Conservation (phyloP, 208 protist species). For the Balamuthia mandrillaris region DNA sequence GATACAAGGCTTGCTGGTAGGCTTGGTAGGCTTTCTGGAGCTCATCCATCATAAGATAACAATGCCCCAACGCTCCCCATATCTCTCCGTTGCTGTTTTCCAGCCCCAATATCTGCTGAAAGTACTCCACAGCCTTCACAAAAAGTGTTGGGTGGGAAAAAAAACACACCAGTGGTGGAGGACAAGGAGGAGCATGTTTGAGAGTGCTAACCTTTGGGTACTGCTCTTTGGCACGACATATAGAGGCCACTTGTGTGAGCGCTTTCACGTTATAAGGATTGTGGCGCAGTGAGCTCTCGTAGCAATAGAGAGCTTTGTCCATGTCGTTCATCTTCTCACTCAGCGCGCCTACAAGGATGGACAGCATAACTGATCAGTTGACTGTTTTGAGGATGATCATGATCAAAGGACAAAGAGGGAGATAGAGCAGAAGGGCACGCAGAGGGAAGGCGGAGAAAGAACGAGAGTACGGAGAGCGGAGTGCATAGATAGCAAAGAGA, state of each 20-base stretch:
- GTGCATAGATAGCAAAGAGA: neutral
- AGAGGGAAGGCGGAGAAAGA: no score
- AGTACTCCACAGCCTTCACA: conserved; percentile 57
- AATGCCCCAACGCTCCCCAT: conserved; percentile 66
- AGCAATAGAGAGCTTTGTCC: conserved; percentile 51
- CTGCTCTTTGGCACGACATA: conserved; percentile 57
- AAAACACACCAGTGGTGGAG: neutral
- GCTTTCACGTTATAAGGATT: conserved; percentile 66
- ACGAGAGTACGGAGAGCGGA: neutral
- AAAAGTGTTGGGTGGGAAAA: neutral
- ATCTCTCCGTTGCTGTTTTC: conserved; percentile 62
- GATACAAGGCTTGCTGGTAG: conserved; percentile 73
- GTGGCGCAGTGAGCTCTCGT: conserved; percentile 56
- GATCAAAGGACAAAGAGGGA: neutral
- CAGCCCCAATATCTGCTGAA: conserved; percentile 49
- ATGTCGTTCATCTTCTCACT: conserved; percentile 48
- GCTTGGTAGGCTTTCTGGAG: conserved; percentile 67
- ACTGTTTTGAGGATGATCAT: neutral
- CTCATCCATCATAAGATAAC: conserved; percentile 72
- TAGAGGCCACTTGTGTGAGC: conserved; percentile 52
- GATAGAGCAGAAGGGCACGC: no score
- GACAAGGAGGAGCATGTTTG: neutral
- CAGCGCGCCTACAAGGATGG: conserved; percentile 32
- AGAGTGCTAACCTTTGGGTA: conserved; percentile 53
- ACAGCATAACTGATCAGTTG: no score